Base-by-base conservation (phyloP, 805 yeast genomes). In the Yamadazyma sp. region DNA sequence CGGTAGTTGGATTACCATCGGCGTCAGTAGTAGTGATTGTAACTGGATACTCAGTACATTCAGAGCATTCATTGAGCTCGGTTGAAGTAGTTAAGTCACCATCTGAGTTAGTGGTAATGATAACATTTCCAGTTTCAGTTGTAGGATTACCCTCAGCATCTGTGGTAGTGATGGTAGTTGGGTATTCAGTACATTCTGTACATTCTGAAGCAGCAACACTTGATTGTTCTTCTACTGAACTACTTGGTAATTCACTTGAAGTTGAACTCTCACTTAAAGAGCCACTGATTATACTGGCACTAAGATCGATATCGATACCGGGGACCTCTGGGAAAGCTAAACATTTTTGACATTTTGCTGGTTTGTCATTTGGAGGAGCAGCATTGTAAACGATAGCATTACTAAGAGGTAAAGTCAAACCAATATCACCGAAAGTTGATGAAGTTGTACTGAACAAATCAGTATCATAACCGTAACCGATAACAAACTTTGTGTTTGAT, bases 381-480 rank as follows among this genome's bases (percentile, higher is more conserved):
- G 40, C 50, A 23, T 19, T 33, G 23, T 42, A 47, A 11, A 11
- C 20, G 15, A 45, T 23, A 17, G 43, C 45, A 32, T 39, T 43
- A 9, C 38, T 27, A 13, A 40, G 5, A 10, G 39, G 40, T 13
- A 37, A 17, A 24, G 23, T 37, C 14, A 27, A 30, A 13, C 47
- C 50, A 11, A 34, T 15, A 14, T 46, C 48, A 16, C 42, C 38
- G 27, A 32, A 38, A 11, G 41, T 33, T 7, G 39, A 21, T 3
- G 39, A 30, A 6, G 28, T 38, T 11, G 23, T 35, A 6, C 27
- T 12, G 24, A 49, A 42, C 6, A 19, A 3, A 10, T 17, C 5
- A 5, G 25, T n/a, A 27, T 37, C 38, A 37, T 52, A 52, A 19
- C 53, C 55, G n/a, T 41, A 19, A 33, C 56, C 56, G 30, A 51